Percentiles rank a stretch among this genome's conserved stretches.
These are phyloP conservation scores for Cicer chorassanicum DNA, from an alignment of 306 rosid genomes.

Conservation along the genomic window DNA sequence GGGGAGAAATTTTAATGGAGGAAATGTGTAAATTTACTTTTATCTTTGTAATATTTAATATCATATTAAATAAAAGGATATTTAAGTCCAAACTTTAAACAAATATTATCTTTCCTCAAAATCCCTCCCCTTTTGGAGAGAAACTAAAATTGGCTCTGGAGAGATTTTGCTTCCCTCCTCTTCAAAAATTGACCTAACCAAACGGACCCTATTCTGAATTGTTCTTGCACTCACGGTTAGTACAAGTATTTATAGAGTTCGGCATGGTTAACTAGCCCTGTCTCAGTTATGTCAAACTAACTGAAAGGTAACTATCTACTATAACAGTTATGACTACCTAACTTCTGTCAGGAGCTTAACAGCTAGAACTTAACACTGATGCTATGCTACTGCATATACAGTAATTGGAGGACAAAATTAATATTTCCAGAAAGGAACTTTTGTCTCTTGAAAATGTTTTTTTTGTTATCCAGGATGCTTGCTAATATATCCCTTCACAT, in stretches of 20 bases:
- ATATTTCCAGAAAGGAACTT: not conserved
- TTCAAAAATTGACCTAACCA: too few species aligned
- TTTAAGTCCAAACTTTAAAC: too few species aligned
- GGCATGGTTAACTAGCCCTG: slow-evolving; percentile 18
- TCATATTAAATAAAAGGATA: too few species aligned
- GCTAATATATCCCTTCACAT: slow-evolving; percentile 24
- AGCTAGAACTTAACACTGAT: not conserved
- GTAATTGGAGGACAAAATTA: slow-evolving; percentile 18
- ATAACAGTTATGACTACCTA: not conserved
- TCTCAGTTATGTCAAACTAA: not conserved
- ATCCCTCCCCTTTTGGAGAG: too few species aligned
- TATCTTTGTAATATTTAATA: too few species aligned
- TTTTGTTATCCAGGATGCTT: slow-evolving; percentile 5
- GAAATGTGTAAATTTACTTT: too few species aligned
- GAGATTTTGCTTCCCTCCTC: too few species aligned
- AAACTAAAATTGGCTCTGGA: too few species aligned
- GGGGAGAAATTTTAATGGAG: too few species aligned
- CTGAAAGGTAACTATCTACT: slow-evolving; percentile 8
- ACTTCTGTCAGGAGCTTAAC: not conserved
- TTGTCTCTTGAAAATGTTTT: slow-evolving; percentile 31
- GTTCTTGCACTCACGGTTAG: slow-evolving; percentile 2
- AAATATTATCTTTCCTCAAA: too few species aligned
- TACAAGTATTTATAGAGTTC: slow-evolving; percentile 4
- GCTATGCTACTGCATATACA: not conserved
- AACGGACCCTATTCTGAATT: not conserved